These are phyloP conservation scores for Fusarium oligoseptatum DNA, from an alignment of 2,329 filamentous ascomycete genomes.

Conservation along the genomic window DNA sequence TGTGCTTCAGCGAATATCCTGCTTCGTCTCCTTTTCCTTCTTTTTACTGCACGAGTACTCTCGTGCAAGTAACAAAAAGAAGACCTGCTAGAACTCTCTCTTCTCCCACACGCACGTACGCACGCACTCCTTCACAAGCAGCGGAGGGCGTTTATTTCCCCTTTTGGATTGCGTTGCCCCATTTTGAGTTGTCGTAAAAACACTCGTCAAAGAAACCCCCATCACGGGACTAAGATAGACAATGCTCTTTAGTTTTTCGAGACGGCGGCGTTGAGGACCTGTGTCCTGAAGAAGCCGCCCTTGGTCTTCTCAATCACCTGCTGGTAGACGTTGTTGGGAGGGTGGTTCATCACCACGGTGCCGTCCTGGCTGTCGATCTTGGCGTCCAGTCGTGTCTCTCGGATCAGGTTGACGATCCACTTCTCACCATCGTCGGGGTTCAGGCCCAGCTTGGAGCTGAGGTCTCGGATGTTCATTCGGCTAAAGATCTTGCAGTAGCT, in stretches of 20 bases:
- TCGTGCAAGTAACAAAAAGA: not conserved
- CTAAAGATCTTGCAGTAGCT: slow-evolving; percentile 99
- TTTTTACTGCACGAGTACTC: no score
- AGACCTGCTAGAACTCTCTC: not conserved
- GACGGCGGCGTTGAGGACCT: slow-evolving; percentile 83
- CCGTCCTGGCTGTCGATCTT: slow-evolving; percentile 99
- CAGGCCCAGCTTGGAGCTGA: slow-evolving; percentile 90
- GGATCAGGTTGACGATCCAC: slow-evolving; percentile 99
- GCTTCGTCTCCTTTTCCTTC: slow-evolving; percentile 3
- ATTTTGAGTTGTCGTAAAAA: slow-evolving; percentile 41
- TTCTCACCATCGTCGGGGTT: slow-evolving; percentile 98
- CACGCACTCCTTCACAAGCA: slow-evolving; percentile 27
- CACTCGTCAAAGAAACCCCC: slow-evolving; percentile 33
- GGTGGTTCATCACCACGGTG: slow-evolving; percentile 99
- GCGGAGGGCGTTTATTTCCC: slow-evolving; percentile 33
- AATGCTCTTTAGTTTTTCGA: slow-evolving; percentile 62
- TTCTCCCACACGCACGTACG: not conserved
- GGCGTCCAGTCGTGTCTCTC: slow-evolving; percentile 95
- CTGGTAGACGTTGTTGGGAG: slow-evolving; percentile 97
- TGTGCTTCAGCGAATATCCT: slow-evolving; percentile 30
- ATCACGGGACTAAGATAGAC: not conserved
- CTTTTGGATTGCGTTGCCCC: slow-evolving; percentile 37
- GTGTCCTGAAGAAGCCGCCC: slow-evolving; percentile 98
- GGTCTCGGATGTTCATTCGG: slow-evolving; percentile 96
- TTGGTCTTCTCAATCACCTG: slow-evolving; percentile 99